These are phyloP conservation scores for Lachnellula suecica DNA, from an alignment of 2,329 filamentous ascomycete species.

Conservation along the genomic window DNA sequence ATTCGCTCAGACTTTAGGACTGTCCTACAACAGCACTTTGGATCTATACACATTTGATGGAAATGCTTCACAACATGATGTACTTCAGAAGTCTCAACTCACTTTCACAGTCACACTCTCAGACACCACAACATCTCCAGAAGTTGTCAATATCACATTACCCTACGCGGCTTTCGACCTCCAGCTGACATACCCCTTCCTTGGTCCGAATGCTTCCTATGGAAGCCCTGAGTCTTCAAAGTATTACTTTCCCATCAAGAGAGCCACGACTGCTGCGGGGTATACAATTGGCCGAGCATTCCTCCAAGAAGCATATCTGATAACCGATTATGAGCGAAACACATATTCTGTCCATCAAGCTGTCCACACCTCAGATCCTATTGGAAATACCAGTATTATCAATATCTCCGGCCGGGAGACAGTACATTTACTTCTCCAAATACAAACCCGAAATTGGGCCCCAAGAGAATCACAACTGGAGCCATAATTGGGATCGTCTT, in stretches of 20 bases:
- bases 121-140: conserved; percentile 38
- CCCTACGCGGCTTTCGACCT: conserved; percentile 35
- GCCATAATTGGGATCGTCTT: conserved; percentile 28
- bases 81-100: conserved; percentile 45
- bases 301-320: conserved; percentile 36
- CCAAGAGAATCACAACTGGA: conserved; percentile 17
- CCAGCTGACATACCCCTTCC: conserved; percentile 27
- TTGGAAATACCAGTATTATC: conserved; percentile 24
- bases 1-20: conserved; percentile 63
- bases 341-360: conserved; percentile 34
- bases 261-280: conserved; percentile 28
- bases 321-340: conserved; percentile 34
- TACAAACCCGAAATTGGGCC: neutral
- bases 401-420: conserved; percentile 16
- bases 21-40: conserved; percentile 63
- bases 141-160: conserved; percentile 42
- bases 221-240: conserved; percentile 31
- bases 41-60: conserved; percentile 64
- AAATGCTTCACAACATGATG: conserved; percentile 47
- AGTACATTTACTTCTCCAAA: conserved; percentile 28
- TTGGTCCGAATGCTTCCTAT: conserved; percentile 46
- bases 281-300: conserved; percentile 35
- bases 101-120: conserved; percentile 58
- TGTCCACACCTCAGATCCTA: conserved; percentile 25
- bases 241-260: conserved; percentile 39